Conservation (phyloP, 139 green algal genomes). For the Picochlorum sp. region DNA sequence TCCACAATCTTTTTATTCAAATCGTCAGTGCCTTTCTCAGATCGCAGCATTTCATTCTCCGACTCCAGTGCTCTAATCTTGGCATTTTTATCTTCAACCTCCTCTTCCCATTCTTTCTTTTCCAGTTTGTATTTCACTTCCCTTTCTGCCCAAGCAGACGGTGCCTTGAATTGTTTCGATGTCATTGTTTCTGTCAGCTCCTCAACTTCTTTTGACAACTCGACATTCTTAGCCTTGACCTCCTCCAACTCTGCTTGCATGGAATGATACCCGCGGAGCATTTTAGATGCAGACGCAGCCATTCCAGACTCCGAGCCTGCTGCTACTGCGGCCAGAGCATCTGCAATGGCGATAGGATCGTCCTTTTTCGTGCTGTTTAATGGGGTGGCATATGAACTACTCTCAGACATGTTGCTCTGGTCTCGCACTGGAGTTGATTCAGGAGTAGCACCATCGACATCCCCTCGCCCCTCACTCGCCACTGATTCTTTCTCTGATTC, state of each 20-base stretch:
- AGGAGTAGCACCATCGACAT: not conserved
- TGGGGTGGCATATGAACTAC: not conserved
- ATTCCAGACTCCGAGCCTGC: slow-evolving; percentile 18
- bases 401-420: not conserved
- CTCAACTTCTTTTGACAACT: slow-evolving; percentile 29
- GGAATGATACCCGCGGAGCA: slow-evolving; percentile 22
- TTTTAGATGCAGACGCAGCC: slow-evolving; percentile 23
- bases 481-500: not conserved
- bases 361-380: slow-evolving; percentile 1
- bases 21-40: not conserved
- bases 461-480: not conserved
- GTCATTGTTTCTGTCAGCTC: slow-evolving; percentile 45
- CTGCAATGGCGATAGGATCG: slow-evolving; percentile 9
- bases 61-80: not conserved
- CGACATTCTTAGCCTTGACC: slow-evolving; percentile 15
- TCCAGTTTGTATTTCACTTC: slow-evolving; percentile 54
- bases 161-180: slow-evolving; percentile 48
- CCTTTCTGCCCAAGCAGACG: slow-evolving; percentile 46
- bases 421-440: not conserved
- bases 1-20: slow-evolving; percentile 11
- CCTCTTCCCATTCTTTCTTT: slow-evolving; percentile 37
- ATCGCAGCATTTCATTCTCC: slow-evolving; percentile 3
- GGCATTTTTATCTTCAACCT: not conserved
- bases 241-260: slow-evolving; percentile 19
- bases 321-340: slow-evolving; percentile 19